Evolutionary conservation across 176 grass and related monocot genomes (phyloP), one percentile per base, ranked within the genome.

Genomic region (Hsuehochloa calcarea): DNA sequence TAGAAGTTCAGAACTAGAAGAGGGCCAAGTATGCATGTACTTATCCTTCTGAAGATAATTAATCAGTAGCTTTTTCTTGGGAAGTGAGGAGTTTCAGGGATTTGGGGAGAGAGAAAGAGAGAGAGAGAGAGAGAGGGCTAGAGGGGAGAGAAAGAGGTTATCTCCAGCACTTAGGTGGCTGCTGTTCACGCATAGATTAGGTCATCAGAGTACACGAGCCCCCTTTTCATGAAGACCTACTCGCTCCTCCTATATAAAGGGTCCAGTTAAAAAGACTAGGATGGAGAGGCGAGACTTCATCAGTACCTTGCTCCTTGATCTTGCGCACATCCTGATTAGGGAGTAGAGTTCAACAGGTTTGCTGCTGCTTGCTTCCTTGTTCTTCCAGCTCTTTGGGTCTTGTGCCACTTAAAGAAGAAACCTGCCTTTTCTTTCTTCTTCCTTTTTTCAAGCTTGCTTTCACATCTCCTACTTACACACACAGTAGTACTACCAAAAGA

Each of bases 101-200:
- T 58, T n/a, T 71, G 66, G 0, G 6, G 16, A 31, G 64, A 31
- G 65, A 23, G 39, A 49, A 23, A 71, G 79, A 59, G 66, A 82
- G 50, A 75, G 82, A 38, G 39, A 47, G 65, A 45, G 78, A 49
- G 70, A 66, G 60, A 63, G 26, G 37, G 43, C 54, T 11, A 40
- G 50, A 54, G 44, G 20, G 13, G 46, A 20, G 66, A 58, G 75
- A 46, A 22, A 54, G 70, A 22, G 51, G 3, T 14, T 79, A 79
- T 26, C 19, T 72, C 46, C 39, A 37, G 62, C 62, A 68, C 78
- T 70, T 40, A 78, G 44, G 56, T n/a, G 70, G 54, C 22, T 71
- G n/a, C 89, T 91, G 80, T 91, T 91, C 81, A 84, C 89, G 84
- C 89, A 87, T 70, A 90, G 40, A 90, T 90, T 90, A 84, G 89